phyloP scores from a whole-genome alignment of 2,329 filamentous ascomycete genomes.

The Ceratocystis cacaofunesta region DNA sequence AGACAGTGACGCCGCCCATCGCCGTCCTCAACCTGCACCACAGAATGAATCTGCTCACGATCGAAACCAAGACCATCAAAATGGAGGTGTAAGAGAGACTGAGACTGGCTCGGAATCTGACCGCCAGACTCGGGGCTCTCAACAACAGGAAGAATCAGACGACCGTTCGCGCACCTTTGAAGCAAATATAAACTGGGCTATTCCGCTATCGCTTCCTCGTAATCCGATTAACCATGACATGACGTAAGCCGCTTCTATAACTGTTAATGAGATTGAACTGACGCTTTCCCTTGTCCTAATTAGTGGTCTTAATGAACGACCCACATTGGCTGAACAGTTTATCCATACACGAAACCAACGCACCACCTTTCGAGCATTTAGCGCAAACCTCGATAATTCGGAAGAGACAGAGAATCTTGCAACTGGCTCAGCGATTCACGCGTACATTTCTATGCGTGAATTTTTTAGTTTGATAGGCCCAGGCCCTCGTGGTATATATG shows the following conservation, averaged over 20 bases:
- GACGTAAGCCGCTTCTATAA: neutral
- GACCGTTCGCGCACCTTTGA: neutral
- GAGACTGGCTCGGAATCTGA: neutral
- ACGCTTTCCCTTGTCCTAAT: neutral
- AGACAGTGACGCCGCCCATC: neutral
- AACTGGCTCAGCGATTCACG: neutral
- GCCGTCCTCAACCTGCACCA: neutral
- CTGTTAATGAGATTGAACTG: neutral
- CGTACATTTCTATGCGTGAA: neutral
- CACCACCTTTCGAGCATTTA: neutral
- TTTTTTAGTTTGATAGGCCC: neutral
- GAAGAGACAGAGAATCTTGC: neutral
- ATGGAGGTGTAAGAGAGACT: neutral
- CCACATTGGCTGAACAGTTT: neutral
- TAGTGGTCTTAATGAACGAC: neutral
- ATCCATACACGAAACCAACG: neutral
- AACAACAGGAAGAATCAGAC: neutral
- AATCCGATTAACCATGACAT: neutral
- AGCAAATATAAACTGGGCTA: neutral
- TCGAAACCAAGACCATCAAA: neutral
- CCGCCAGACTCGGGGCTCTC: neutral
- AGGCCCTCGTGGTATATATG: conserved; percentile 26
- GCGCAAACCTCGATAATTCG: neutral
- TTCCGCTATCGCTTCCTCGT: neutral
- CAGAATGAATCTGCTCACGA: neutral